Evolutionary conservation across 2,329 filamentous ascomycete genomes (phyloP).

Genomic region (Biscogniauxia marginata): DNA sequence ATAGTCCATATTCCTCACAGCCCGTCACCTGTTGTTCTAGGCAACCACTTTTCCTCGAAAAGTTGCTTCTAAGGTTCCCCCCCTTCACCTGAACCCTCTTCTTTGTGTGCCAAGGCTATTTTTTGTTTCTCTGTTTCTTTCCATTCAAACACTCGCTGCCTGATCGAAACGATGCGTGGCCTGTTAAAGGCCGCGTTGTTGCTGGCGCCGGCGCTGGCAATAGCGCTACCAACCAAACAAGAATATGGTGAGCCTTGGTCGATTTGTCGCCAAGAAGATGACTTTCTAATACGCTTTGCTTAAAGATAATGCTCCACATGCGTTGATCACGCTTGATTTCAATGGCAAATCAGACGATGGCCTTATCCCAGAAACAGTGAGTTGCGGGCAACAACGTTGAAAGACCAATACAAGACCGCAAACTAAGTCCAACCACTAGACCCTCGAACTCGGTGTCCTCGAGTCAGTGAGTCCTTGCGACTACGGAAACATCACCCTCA

Average conservation of each 20-base stretch:
- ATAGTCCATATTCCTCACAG: slow-evolving; percentile 22
- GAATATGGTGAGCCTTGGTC: slow-evolving; percentile 14
- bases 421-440: slow-evolving; percentile 15
- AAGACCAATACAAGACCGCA: slow-evolving; percentile 23
- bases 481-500: slow-evolving; percentile 45
- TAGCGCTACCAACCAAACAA: slow-evolving; percentile 23
- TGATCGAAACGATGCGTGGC: slow-evolving; percentile 34
- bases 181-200: slow-evolving; percentile 34
- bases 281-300: slow-evolving; percentile 12
- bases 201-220: slow-evolving; percentile 37
- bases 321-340: slow-evolving; percentile 29
- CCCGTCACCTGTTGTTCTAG: slow-evolving; percentile 9
- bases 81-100: slow-evolving; percentile 2
- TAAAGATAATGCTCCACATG: slow-evolving; percentile 19
- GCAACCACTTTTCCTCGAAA: slow-evolving; percentile 15
- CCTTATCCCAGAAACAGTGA: slow-evolving; percentile 24
- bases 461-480: slow-evolving; percentile 47
- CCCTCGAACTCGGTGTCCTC: slow-evolving; percentile 44
- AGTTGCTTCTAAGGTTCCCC: slow-evolving; percentile 12
- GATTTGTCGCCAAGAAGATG: slow-evolving; percentile 8
- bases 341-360: slow-evolving; percentile 14
- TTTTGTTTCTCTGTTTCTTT: slow-evolving; percentile 4
- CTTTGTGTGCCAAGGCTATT: slow-evolving; percentile 12
- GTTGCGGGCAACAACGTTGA: slow-evolving; percentile 4
- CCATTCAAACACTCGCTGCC: slow-evolving; percentile 16